phyloP scores from a whole-genome alignment of 2,329 filamentous ascomycete genomes.

The Claviceps arundinis region DNA sequence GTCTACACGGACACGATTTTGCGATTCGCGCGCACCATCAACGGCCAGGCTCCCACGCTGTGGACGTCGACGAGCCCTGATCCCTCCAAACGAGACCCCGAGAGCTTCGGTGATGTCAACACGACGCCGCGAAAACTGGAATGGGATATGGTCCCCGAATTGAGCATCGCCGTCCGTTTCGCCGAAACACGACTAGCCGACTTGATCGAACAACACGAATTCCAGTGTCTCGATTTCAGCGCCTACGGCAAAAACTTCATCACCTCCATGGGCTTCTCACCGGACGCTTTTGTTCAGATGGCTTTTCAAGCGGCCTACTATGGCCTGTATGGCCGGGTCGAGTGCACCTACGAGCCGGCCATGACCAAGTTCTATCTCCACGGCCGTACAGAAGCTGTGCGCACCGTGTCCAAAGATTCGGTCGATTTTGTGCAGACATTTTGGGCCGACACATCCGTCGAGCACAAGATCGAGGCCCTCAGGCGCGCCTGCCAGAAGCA shows the following conservation, averaged over 20 bases:
- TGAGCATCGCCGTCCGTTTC: conserved; percentile 83
- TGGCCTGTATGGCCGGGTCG: conserved; percentile 82
- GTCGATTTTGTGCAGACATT: conserved; percentile 87
- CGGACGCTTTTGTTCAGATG: conserved; percentile 97
- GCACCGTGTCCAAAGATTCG: conserved; percentile 70
- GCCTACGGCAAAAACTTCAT: conserved; percentile 96
- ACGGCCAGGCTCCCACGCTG: conserved; percentile 78
- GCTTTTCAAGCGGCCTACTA: conserved; percentile 98
- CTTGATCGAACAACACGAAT: conserved; percentile 92
- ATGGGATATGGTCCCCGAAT: conserved; percentile 92
- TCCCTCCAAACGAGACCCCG: conserved; percentile 79
- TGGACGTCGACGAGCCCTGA: conserved; percentile 89
- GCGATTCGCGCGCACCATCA: conserved; percentile 88
- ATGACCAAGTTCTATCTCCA: conserved; percentile 96
- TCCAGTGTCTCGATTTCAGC: conserved; percentile 77
- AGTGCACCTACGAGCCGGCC: conserved; percentile 93
- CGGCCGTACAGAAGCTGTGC: conserved; percentile 85
- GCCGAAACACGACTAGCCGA: conserved; percentile 90
- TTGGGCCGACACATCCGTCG: conserved; percentile 79
- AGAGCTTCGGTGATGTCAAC: conserved; percentile 83
- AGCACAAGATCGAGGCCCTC: conserved; percentile 75
- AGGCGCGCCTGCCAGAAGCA: conserved; percentile 76
- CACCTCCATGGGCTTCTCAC: conserved; percentile 90
- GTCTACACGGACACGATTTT: conserved; percentile 96
- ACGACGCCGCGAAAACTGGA: conserved; percentile 92